These are phyloP conservation scores for Oenanthe javanica DNA, from an alignment of 140 eudicot species.

Conservation along the genomic window DNA sequence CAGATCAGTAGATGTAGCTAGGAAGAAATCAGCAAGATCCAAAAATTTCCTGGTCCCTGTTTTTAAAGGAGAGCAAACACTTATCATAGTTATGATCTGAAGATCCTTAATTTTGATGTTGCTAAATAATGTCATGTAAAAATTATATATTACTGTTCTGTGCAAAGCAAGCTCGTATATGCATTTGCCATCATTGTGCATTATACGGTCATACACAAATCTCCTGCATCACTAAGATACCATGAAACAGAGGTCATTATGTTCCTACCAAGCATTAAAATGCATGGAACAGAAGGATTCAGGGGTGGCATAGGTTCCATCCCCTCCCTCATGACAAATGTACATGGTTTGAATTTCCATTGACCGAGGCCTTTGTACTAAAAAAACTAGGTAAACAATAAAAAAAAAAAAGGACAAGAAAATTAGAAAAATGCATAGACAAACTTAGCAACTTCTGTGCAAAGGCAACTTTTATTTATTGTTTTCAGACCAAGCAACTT, in stretches of 20 bases:
- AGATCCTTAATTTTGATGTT: not conserved
- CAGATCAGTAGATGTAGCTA: not conserved
- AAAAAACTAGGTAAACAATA: too few relatives aligned
- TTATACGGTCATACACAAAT: not conserved
- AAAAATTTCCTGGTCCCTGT: not conserved
- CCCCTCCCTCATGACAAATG: too few relatives aligned
- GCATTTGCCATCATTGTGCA: not conserved
- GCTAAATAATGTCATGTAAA: not conserved
- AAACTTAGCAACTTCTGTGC: not conserved
- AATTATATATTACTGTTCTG: not conserved
- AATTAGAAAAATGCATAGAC: too few relatives aligned
- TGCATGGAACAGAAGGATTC: too few relatives aligned
- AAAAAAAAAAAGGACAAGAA: too few relatives aligned
- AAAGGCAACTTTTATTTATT: too few relatives aligned
- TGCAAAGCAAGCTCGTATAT: not conserved
- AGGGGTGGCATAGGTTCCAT: too few relatives aligned
- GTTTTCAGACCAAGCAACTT: too few relatives aligned
- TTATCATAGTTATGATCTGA: not conserved
- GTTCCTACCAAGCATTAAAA: too few relatives aligned
- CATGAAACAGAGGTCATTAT: too few relatives aligned
- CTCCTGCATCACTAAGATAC: not conserved
- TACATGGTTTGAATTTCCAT: too few relatives aligned
- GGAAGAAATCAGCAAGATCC: not conserved
- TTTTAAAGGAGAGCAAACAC: not conserved
- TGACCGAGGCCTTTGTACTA: too few relatives aligned